Percentiles rank a stretch among this genome's conserved stretches.
Conservation (phyloP, 495 filamentous ascomycete genomes). For the Apodospora peruviana region DNA sequence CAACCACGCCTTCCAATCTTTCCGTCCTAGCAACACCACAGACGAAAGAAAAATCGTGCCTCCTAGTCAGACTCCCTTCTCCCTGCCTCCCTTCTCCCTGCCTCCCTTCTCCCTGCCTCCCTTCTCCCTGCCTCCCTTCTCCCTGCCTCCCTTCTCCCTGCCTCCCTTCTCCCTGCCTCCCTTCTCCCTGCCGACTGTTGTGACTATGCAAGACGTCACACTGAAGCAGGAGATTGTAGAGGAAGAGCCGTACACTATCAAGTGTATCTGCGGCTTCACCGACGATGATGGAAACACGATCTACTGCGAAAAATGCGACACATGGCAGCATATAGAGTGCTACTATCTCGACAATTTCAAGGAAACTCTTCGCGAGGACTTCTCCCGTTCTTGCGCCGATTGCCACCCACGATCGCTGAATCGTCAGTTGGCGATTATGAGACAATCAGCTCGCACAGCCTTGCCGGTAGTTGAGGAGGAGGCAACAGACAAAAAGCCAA, state of each 20-base stretch:
- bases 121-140: too few relatives aligned
- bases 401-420: conserved; percentile 75
- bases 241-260: conserved; percentile 92
- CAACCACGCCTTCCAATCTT: too few relatives aligned
- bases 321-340: conserved; percentile 97
- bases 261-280: conserved; percentile 87
- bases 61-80: conserved; percentile 49
- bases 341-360: conserved; percentile 70
- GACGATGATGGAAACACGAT: conserved; percentile 98
- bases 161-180: too few relatives aligned
- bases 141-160: too few relatives aligned
- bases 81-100: too few relatives aligned
- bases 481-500: conserved; percentile 55
- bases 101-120: too few relatives aligned
- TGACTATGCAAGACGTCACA: conserved; percentile 49
- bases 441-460: conserved; percentile 34
- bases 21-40: too few relatives aligned
- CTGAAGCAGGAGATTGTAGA: conserved; percentile 53
- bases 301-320: conserved; percentile 90
- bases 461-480: conserved; percentile 48
- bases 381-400: conserved; percentile 75
- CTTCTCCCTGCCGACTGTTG: conserved; percentile 46
- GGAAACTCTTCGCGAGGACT: conserved; percentile 63
- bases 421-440: conserved; percentile 62
- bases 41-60: too few relatives aligned